A percentile compares a stretch with the other conserved stretches of the same genome.
phyloP scores from a whole-genome alignment of 2,329 filamentous ascomycete species.

The Zopfia rhizophila region DNA sequence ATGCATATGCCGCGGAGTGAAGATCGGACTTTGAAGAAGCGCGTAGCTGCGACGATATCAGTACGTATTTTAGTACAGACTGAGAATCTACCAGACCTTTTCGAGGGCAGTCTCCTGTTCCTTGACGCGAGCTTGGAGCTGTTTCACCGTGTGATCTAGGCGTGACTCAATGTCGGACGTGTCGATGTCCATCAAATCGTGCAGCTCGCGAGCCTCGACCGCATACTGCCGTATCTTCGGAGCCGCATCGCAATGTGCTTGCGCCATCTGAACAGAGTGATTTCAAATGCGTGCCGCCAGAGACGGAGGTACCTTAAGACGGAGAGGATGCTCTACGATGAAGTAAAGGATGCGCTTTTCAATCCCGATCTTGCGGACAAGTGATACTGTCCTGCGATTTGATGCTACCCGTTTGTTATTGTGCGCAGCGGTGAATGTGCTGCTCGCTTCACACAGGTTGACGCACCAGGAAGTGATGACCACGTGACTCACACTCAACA shows the following conservation, averaged over 20 bases:
- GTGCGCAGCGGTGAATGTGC: too few species aligned
- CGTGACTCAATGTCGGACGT: conserved; percentile 60
- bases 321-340: too few species aligned
- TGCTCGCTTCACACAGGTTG: too few species aligned
- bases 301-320: too few species aligned
- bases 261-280: too few species aligned
- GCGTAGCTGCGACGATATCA: conserved; percentile 58
- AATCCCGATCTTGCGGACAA: too few species aligned
- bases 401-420: too few species aligned
- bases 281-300: too few species aligned
- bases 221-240: conserved; percentile 44
- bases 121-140: conserved; percentile 67
- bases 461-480: too few species aligned
- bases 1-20: conserved; percentile 43
- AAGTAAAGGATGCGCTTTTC: too few species aligned
- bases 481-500: too few species aligned
- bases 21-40: conserved; percentile 37
- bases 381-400: too few species aligned
- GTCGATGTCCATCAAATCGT: conserved; percentile 50
- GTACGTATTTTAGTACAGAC: conserved; percentile 52
- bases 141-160: conserved; percentile 73
- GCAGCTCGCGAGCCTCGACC: conserved; percentile 29
- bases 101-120: conserved; percentile 60
- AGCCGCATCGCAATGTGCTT: conserved; percentile 26
- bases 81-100: conserved; percentile 47